phyloP scores from a whole-genome alignment of 805 yeast species.

The Wickerhamiella lipophila region DNA sequence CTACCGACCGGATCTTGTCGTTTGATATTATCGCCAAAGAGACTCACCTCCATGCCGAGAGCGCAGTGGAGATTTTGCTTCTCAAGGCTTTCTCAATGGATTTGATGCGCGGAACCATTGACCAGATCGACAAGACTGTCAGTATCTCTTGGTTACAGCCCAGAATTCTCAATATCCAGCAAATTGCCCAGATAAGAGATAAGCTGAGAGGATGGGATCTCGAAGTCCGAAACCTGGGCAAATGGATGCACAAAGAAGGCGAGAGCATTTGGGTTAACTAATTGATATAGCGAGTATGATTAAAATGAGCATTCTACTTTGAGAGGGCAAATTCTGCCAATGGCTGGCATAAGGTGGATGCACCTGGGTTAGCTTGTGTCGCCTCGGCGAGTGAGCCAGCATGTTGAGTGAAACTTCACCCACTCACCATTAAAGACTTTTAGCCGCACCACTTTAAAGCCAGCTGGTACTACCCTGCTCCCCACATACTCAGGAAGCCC shows the following conservation, averaged over 20 bases:
- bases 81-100: conserved; percentile 84
- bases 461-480: no score
- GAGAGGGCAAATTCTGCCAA: no score
- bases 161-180: conserved; percentile 70
- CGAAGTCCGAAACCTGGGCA: conserved; percentile 54
- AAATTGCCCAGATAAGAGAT: conserved; percentile 61
- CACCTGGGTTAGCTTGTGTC: no score
- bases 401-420: no score
- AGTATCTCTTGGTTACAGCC: conserved; percentile 94
- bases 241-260: conserved; percentile 49
- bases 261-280: conserved; percentile 44
- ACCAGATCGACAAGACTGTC: conserved; percentile 68
- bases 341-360: no score
- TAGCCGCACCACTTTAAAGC: no score
- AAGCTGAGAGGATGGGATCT: conserved; percentile 68
- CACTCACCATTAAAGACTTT: no score
- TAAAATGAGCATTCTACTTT: no score
- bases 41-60: conserved; percentile 44
- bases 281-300: background rate
- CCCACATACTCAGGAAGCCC: no score
- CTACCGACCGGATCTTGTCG: conserved; percentile 57
- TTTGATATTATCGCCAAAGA: conserved; percentile 65
- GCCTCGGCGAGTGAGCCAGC: no score
- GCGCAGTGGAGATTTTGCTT: conserved; percentile 78
- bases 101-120: conserved; percentile 77